Conservation (phyloP, 805 yeast genomes). For the Metschnikowia lunata region DNA sequence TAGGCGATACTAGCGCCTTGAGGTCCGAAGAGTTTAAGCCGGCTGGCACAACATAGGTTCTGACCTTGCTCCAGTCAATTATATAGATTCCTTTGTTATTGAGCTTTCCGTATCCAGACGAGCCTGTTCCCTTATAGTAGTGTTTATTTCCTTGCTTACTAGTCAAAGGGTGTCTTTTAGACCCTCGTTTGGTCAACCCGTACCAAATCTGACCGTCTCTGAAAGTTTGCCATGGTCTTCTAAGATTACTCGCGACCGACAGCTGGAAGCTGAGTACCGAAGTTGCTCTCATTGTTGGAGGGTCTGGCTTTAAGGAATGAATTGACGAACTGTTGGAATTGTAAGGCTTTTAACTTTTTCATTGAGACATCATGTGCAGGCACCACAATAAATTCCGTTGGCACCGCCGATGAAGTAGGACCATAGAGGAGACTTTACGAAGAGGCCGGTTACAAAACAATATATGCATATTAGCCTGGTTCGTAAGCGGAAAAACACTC, state of each 20-base stretch:
- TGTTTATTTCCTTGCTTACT: slow-evolving; percentile 94
- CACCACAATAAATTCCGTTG: no score
- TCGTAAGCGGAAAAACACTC: no score
- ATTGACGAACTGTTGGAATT: no score
- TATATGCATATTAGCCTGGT: no score
- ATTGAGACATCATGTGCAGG: no score
- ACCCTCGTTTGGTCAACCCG: slow-evolving; percentile 73
- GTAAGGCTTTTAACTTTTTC: no score
- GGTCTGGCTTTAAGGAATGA: no score
- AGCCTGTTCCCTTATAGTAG: slow-evolving; percentile 93
- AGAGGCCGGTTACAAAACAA: no score
- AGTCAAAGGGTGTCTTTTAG: slow-evolving; percentile 77
- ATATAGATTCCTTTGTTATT: slow-evolving; percentile 71
- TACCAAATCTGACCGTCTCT: slow-evolving; percentile 82
- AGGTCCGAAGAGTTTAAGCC: slow-evolving; percentile 37
- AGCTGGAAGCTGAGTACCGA: slow-evolving; percentile 20
- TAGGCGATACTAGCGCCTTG: slow-evolving; percentile 74
- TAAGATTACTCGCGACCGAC: slow-evolving; percentile 41
- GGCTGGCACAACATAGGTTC: slow-evolving; percentile 84
- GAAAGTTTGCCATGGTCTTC: slow-evolving; percentile 86
- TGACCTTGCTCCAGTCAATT: slow-evolving; percentile 78
- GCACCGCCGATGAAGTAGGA: no score
- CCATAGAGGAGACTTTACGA: no score
- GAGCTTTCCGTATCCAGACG: slow-evolving; percentile 85
- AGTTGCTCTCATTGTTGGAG: slow-evolving; percentile 15